These are phyloP conservation scores for Pistacia atlantica DNA, from an alignment of 345 rosid species.

Conservation along the genomic window DNA sequence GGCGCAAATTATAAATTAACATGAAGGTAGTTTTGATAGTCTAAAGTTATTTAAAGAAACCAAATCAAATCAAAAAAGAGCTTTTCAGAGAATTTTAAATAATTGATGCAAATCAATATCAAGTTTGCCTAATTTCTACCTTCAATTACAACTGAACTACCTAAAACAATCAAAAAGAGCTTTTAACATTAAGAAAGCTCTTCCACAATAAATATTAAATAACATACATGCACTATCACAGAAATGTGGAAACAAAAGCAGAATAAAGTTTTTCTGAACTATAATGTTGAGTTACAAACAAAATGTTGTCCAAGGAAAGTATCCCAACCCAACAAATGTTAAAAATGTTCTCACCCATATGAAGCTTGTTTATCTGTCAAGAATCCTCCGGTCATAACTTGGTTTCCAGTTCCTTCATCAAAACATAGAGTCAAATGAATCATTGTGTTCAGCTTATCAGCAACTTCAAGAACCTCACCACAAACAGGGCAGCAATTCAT, in stretches of 20 bases:
- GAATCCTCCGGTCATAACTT: conserved; percentile 93
- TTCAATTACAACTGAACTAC: not conserved
- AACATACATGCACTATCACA: not conserved
- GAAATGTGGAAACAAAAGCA: not conserved
- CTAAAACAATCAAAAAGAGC: too few species aligned
- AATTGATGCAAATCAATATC: not conserved
- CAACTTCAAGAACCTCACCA: conserved; percentile 70
- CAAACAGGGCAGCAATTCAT: conserved; percentile 87
- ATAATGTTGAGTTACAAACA: not conserved
- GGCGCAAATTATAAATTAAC: too few species aligned
- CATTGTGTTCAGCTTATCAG: conserved; percentile 79
- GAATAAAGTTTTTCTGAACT: not conserved
- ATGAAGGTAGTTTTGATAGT: too few species aligned
- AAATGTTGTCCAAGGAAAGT: not conserved
- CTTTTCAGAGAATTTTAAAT: not conserved
- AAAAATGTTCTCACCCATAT: conserved; percentile 61
- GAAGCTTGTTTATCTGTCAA: conserved; percentile 95
- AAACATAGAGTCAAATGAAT: conserved; percentile 92
- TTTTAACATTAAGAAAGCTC: not conserved
- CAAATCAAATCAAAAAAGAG: too few species aligned
- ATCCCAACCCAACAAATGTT: not conserved
- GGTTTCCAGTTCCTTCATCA: conserved; percentile 96
- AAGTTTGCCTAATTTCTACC: not conserved
- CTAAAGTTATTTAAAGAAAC: too few species aligned
- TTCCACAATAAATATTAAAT: not conserved